Evolutionary conservation across 495 filamentous ascomycete species (phyloP).

Genomic region (Neohortaea acidophila): DNA sequence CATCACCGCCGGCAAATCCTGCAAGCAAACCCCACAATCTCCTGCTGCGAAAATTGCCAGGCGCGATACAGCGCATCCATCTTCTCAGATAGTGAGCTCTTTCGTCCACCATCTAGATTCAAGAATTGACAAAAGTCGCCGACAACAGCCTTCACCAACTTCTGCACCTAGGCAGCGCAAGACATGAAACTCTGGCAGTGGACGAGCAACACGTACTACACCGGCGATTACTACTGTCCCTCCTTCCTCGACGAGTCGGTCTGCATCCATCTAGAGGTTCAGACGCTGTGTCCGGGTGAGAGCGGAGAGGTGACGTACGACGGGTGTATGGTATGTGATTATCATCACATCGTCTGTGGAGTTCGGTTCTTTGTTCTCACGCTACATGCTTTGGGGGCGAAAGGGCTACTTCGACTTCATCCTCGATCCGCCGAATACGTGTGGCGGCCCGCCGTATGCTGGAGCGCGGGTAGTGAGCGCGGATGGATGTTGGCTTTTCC

Average conservation of each 20-base stretch:
- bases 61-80: not conserved
- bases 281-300: not conserved
- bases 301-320: not conserved
- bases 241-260: not conserved
- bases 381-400: too few species aligned
- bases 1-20: not conserved
- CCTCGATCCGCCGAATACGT: not conserved
- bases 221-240: not conserved
- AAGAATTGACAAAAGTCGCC: not conserved
- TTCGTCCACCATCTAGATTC: not conserved
- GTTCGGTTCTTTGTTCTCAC: not conserved
- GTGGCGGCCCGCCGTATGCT: not conserved
- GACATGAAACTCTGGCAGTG: conserved; percentile 2
- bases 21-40: not conserved
- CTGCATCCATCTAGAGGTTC: not conserved
- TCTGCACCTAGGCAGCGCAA: not conserved
- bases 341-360: not conserved
- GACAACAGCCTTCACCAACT: not conserved
- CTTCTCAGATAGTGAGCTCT: not conserved
- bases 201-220: not conserved
- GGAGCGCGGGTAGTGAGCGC: not conserved
- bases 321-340: conserved; percentile 1
- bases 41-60: not conserved
- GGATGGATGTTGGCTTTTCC: not conserved
- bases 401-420: not conserved